Conservation (phyloP, 73 alveolate genomes). For the Stentor coeruleus region DNA sequence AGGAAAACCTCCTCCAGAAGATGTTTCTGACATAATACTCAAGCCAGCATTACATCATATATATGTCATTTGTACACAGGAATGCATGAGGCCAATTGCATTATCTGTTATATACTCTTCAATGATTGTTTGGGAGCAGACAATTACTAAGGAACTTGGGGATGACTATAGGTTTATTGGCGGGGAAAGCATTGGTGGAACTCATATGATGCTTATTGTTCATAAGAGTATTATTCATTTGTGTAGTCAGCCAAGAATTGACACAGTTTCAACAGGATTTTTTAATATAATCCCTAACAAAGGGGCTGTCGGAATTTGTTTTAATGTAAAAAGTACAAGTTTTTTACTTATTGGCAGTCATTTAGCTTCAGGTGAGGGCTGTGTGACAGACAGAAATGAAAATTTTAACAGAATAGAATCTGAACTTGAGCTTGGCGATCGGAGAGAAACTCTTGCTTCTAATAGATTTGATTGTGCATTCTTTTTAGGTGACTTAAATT, state of each 20-base stretch:
- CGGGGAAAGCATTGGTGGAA: conserved; percentile 64
- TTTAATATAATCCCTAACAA: conserved; percentile 71
- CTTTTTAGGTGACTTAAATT: conserved; percentile 84
- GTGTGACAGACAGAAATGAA: conserved; percentile 52
- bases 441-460: conserved; percentile 18
- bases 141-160: conserved; percentile 44
- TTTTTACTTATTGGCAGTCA: conserved; percentile 75
- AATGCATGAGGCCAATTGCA: conserved; percentile 75
- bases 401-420: conserved; percentile 61
- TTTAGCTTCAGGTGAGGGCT: conserved; percentile 76
- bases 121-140: conserved; percentile 63
- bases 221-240: conserved; percentile 31
- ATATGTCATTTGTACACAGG: conserved; percentile 75
- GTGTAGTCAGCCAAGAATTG: conserved; percentile 49
- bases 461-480: conserved; percentile 60
- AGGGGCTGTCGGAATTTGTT: conserved; percentile 82
- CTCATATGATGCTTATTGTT: conserved; percentile 65
- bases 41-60: conserved; percentile 49
- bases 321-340: conserved; percentile 52
- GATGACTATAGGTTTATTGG: conserved; percentile 49
- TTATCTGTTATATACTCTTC: conserved; percentile 59
- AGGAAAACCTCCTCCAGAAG: background rate
- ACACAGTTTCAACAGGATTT: conserved; percentile 72
- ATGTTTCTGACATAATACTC: background rate
- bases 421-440: conserved; percentile 33